Evolutionary conservation across 768 basidiomycete genomes (phyloP), one percentile per base, ranked within the genome.

Genomic region (Russula ochroleuca): DNA sequence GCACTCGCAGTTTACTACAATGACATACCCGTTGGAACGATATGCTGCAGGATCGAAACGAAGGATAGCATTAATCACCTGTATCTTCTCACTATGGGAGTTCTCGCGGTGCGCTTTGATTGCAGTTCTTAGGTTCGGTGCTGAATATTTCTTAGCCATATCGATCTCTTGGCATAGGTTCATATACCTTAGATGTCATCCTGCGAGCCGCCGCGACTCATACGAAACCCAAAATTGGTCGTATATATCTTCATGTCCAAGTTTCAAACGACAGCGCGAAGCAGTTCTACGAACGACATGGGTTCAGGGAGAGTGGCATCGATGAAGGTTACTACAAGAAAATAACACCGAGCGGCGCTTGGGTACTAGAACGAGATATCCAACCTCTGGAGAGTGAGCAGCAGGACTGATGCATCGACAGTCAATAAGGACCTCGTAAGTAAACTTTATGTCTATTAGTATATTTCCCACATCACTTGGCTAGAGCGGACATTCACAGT

Each of bases 81-180:
- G 63, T 95, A 95, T 76, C 80, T 94, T 72, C 92, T 94, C 87
- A 95, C 94, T 55, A 87, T 95, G 86, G 94, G 92, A 49, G 77
- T 95, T 66, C 84, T 95, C 60, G 92, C 91, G 61, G 92, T 94
- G 77, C 75, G 85, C 77, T 52, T 51, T 53, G 21, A 65, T 57
- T 58, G 53, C 17, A 33, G 17, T 37, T 28, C 31, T 51, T 38
- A n/a, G 45, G 13, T 23, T 57, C 21, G 23, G 57, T 33, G 14
- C 23, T 61, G 55, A 60, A 19, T 25, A 21, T 35, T n/a, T 31
- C 37, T 43, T 69, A 94, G 92, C 92, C 94, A 23, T 96, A 96
- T 75, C 87, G 93, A 58, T 89, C 86, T 38, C 81, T 88, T 70
- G 81, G 82, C 48, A 73, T 94, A 60, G 93, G 92, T 49, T 87